Base-by-base conservation (phyloP, 441 rosid species). In the Syzygium syzygioides region DNA sequence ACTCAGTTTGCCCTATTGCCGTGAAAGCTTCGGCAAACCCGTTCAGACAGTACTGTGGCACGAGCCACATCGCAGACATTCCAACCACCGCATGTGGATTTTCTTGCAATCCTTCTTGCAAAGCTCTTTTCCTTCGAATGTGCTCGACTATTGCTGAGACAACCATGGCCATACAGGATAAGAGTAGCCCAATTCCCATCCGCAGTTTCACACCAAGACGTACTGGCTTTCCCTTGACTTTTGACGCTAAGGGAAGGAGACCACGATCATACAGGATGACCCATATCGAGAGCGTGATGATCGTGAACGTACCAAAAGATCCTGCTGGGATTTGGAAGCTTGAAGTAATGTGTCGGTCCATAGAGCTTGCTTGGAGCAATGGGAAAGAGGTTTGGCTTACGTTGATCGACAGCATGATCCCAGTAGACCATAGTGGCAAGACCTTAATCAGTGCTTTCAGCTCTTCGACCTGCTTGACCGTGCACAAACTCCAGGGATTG, bases 31-130 rank as follows among this genome's bases (percentile, higher is more conserved):
- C 98, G 0, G 98, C 99, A 5, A 97, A 88, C 41, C 98, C 99
- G 41, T 89, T 91, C 89, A 97, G 59, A 90, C 93, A 93, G 85
- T 94, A 92, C 59, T 96, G 99, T 2, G 98, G 99, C 45, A 93
- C 95, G 1, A 96, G 96, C 99, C 99, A 97, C 94, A 94, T 91
- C 3, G 98, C 99, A 4, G 99, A 95, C 94, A 96, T 94, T 88
- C 88, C 55, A 71, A 94, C 86, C 86, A 93, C 95, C 0, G 92
- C 95, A 7, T 26, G n/a, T 9, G 93, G 90, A 54, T 96, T 91
- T 93, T 96, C 90, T 26, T n/a, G 48, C 9, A 90, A 91, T 50
- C 97, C 99, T 66, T 95, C 94, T 23, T 45, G 89, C 37, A 94
- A 91, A 2, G 99, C 98, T 60, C 86, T 91, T 89, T 88, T 92